A percentile compares a stretch with the other conserved stretches of the same genome.
phyloP scores from a whole-genome alignment of 352 stramenopile species.

The Phytopythium kandeliae region DNA sequence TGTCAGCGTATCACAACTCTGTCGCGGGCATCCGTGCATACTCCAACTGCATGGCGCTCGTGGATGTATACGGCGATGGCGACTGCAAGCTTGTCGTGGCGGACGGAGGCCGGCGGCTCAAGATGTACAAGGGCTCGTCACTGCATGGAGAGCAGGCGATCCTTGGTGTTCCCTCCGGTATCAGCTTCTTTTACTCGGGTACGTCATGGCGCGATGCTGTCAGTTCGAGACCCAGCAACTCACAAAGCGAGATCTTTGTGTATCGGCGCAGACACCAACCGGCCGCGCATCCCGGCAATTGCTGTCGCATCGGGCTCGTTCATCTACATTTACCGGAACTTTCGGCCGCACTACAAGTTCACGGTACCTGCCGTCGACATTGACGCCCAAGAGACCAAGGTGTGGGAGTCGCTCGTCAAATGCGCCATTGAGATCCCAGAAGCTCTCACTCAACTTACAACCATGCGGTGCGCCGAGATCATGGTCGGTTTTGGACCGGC shows the following conservation, averaged over 20 bases:
- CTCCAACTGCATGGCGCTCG: conserved; percentile 67
- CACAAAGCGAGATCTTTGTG: too few species aligned
- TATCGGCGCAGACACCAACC: conserved; percentile 47
- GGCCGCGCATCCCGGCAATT: conserved; percentile 73
- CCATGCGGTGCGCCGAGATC: conserved; percentile 58
- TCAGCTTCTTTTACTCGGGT: conserved; percentile 80
- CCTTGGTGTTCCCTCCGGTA: conserved; percentile 59
- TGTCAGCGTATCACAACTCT: conserved; percentile 87
- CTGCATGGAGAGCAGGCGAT: conserved; percentile 78
- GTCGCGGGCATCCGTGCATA: conserved; percentile 85
- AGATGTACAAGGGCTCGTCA: conserved; percentile 88
- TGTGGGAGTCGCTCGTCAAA: conserved; percentile 67
- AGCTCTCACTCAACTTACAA: conserved; percentile 54
- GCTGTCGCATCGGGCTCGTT: conserved; percentile 81
- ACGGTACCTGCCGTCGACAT: conserved; percentile 77
- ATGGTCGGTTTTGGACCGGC: too few species aligned
- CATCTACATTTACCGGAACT: conserved; percentile 91
- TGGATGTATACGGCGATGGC: conserved; percentile 82
- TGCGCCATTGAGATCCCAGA: conserved; percentile 66
- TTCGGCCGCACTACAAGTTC: conserved; percentile 90
- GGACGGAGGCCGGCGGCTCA: conserved; percentile 74
- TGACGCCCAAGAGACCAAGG: conserved; percentile 54
- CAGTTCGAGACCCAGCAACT: too few species aligned
- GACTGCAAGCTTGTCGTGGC: conserved; percentile 77
- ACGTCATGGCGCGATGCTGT: too few species aligned